Percentiles rank a stretch among this genome's conserved stretches.
Evolutionary conservation across 306 rosid genomes (phyloP).

Genomic region (Medicago lupulina): DNA sequence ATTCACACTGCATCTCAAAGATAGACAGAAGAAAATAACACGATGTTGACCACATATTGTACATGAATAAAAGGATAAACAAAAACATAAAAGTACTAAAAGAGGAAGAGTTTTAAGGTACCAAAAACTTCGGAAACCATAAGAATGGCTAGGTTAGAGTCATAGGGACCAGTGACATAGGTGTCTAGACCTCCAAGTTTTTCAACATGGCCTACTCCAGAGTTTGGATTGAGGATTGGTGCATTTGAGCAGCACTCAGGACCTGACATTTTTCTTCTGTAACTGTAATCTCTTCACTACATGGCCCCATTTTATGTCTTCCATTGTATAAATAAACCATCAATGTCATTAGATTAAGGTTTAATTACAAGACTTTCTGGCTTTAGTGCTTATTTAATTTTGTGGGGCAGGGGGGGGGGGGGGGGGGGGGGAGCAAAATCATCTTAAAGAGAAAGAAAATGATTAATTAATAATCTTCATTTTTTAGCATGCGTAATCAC

Average conservation of each 20-base stretch:
- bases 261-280: conserved; percentile 17
- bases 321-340: neutral
- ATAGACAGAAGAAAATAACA: too few relatives aligned
- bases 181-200: conserved; percentile 22
- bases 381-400: neutral
- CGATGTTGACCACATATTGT: neutral
- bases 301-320: neutral
- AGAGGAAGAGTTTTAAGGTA: conserved; percentile 9
- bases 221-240: conserved; percentile 26
- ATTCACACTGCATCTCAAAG: too few relatives aligned
- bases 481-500: neutral
- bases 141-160: conserved; percentile 31
- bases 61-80: neutral
- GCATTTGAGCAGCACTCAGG: conserved; percentile 35
- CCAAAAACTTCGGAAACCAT: conserved; percentile 34
- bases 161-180: conserved; percentile 6
- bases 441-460: neutral
- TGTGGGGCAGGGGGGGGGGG: too few relatives aligned
- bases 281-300: neutral
- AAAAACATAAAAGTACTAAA: neutral
- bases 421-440: neutral
- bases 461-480: neutral
- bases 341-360: neutral
- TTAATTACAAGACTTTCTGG: neutral
- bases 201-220: conserved; percentile 21